Evolutionary conservation across 257 asterid genomes (phyloP), one percentile per base, ranked within the genome.

Genomic region (Eustoma russellianum): DNA sequence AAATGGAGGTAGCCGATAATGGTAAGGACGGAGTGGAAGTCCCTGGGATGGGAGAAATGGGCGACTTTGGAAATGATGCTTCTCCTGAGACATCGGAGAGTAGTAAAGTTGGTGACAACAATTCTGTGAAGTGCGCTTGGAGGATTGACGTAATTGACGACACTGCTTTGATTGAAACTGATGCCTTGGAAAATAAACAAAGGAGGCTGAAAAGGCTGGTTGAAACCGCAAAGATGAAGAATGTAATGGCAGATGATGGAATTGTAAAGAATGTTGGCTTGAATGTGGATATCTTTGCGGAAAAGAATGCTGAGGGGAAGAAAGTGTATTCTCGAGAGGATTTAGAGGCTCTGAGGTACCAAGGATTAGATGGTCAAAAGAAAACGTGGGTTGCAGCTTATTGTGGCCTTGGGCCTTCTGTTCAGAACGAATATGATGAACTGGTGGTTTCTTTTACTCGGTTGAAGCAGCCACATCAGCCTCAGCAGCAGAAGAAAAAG

Each of bases 321-420:
- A 77, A 71, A 46, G 64, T 61, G 63, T 86, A 90, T 56, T 51
- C 80, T n/a, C 73, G 82, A 52, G 63, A 68, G 66, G 94, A 79
- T 72, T 54, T 90, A 83, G 84, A 67, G 74, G 75, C 63, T 16
- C 48, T 81, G 77, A 83, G 94, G 77, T 78, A 66, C 63, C 71
- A 71, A 66, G 74, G 67, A 38, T 1, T 66, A 33, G 94, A 83
- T 49, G 76, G 65, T 24, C 97, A 90, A 66, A 83, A 58, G 86
- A 78, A 66, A 73, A 80, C 59, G 74, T 90, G 97, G 97, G 41
- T 66, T 57, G 91, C 82, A 70, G 70, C 83, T 38, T 86, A 79
- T 40, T 83, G 86, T 70, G 85, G 96, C 49, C 79, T 90, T 46
- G 77, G 67, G 57, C 52, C 76, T 7, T 13, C 16, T 50, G 77